phyloP scores from a whole-genome alignment of 1,284 basidiomycete genomes.

The Ganoderma multipileum region DNA sequence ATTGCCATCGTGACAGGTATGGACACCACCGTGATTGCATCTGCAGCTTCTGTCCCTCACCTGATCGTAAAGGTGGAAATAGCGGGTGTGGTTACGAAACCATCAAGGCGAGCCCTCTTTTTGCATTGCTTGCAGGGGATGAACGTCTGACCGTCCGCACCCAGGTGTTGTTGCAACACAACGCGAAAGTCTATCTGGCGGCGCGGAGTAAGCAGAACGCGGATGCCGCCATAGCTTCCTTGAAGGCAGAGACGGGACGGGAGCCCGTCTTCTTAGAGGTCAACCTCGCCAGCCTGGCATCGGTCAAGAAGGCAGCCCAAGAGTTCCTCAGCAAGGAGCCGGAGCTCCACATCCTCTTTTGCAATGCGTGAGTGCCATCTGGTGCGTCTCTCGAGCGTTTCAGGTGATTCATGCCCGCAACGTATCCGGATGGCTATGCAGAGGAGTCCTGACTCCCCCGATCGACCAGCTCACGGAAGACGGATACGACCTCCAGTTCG shows the following conservation, averaged over 20 bases:
- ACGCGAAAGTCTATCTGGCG: slow-evolving; percentile 61
- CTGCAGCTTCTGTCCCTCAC: not conserved
- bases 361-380: slow-evolving; percentile 51
- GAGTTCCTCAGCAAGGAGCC: slow-evolving; percentile 52
- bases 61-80: slow-evolving; percentile 42
- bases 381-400: slow-evolving; percentile 6
- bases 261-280: slow-evolving; percentile 52
- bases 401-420: slow-evolving; percentile 2
- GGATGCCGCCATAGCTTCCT: slow-evolving; percentile 48
- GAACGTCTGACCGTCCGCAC: not conserved
- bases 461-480: slow-evolving; percentile 47
- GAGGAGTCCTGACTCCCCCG: slow-evolving; percentile 54
- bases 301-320: slow-evolving; percentile 49
- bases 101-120: slow-evolving; percentile 25
- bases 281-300: slow-evolving; percentile 53
- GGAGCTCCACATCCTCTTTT: slow-evolving; percentile 57
- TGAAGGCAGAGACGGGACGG: slow-evolving; percentile 46
- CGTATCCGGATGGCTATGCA: slow-evolving; percentile 24
- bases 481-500: slow-evolving; percentile 58
- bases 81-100: slow-evolving; percentile 50
- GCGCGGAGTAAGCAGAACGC: slow-evolving; percentile 49
- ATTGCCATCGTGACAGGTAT: slow-evolving; percentile 49
- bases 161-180: slow-evolving; percentile 49
- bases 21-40: not conserved
- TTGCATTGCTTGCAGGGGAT: not conserved